Conservation (phyloP, 2,329 filamentous ascomycete species). For the Aspergillus pseudoglaucus region DNA sequence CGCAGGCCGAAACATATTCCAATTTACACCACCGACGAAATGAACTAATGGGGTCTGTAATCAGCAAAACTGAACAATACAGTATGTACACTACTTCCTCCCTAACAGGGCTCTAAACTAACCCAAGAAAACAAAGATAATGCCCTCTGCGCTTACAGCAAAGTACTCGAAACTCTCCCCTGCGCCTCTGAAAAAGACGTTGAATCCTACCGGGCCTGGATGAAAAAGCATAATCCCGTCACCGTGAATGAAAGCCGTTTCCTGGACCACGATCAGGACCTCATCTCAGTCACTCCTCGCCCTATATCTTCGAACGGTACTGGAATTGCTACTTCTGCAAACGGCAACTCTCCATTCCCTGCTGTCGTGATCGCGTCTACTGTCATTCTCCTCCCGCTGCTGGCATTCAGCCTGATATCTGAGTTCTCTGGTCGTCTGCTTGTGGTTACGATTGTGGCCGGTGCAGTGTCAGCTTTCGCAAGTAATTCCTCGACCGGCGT, state of each 20-base stretch:
- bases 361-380: constrained; percentile 44
- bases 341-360: constrained; percentile 19
- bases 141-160: constrained; percentile 41
- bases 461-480: constrained; percentile 38
- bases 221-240: constrained; percentile 46
- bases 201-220: constrained; percentile 48
- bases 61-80: constrained; percentile 56
- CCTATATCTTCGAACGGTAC: not conserved
- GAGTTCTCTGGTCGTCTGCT: constrained; percentile 53
- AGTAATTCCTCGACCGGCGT: constrained; percentile 30
- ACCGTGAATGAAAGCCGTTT: constrained; percentile 48
- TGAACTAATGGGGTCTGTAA: constrained; percentile 49
- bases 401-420: constrained; percentile 53
- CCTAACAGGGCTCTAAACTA: not conserved
- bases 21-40: constrained; percentile 50
- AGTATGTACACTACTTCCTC: constrained; percentile 37
- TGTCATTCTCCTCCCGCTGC: constrained; percentile 51
- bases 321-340: constrained; percentile 7
- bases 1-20: constrained; percentile 45
- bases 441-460: constrained; percentile 49
- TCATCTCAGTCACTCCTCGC: constrained; percentile 26
- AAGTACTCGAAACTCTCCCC: constrained; percentile 40
- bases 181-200: constrained; percentile 44
- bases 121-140: constrained; percentile 26
- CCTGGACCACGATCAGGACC: constrained; percentile 45